Base-by-base conservation (phyloP, 352 stramenopile species). In the Globisporangium okanoganense region DNA sequence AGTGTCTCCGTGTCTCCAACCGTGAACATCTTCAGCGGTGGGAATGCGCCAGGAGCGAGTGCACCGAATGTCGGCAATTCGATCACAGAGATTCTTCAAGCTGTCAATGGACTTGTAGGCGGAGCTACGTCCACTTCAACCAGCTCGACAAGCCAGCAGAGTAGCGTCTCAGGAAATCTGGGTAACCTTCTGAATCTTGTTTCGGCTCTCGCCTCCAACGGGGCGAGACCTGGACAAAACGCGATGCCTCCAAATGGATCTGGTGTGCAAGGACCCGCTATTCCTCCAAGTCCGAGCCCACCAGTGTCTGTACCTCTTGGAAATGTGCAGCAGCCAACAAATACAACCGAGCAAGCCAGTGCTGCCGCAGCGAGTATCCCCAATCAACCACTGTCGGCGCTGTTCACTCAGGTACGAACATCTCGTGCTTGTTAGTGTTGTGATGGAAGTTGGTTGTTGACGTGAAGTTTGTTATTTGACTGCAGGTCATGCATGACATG, bases 401-500 rank as follows among this genome's bases (percentile, higher is more conserved):
- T 66, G 4, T 66, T 66, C 14, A 22, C 44, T 31, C 61, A 66
- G 52, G 61, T 66, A 33, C 3, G 38, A 27, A 24, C 0, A 14
- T 0, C 16, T 13, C 5, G 0, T 27, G 29, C n/a, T 18, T 58
- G 13, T 35, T 5, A 5, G 10, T 24, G 16, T 3, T 7, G 43
- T 8, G 9, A 52, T 5, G 20, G 1, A 8, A 22, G 9, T 24
- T 8, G 14, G 12, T 38, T n/a, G 16, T 14, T 27, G 29, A 29
- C 3, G 12, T 35, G n/a, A 14, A 5, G n/a, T 6, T 22, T 13
- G 12, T 13, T 38, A 20, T 2, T 44, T 5, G 3, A 24, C 16
- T 55, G 7, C 29, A 66, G 61, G 44, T 66, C 1, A 66, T 66
- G 61, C 53, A 25, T 14, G 61, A 66, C n/a, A 62, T 66, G 61